Evolutionary conservation across 345 rosid genomes (phyloP).

Genomic region (Excoecaria cochinchinensis): DNA sequence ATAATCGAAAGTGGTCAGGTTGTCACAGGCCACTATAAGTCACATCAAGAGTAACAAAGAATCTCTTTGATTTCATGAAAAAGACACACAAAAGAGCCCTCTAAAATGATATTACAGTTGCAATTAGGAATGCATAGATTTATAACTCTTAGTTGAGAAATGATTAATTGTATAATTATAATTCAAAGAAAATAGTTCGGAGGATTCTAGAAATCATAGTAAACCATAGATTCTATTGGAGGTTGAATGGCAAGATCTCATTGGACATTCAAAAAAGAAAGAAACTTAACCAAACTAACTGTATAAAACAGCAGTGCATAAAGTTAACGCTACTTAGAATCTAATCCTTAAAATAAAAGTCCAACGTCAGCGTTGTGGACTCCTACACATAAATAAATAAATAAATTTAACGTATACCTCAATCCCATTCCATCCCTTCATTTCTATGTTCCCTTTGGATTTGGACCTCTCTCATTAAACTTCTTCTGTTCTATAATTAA

Average conservation of each 20-base stretch:
- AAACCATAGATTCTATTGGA: too few species aligned
- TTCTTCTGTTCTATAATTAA: not conserved
- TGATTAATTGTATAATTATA: too few species aligned
- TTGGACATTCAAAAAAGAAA: not conserved
- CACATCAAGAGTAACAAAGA: slow-evolving; percentile 15
- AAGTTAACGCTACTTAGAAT: slow-evolving; percentile 2
- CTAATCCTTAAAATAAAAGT: not conserved
- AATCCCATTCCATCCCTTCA: not conserved
- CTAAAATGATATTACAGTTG: too few species aligned
- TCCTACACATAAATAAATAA: not conserved
- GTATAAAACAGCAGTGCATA: not conserved
- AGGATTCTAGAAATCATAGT: too few species aligned
- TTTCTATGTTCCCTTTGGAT: not conserved
- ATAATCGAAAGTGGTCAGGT: slow-evolving; percentile 27
- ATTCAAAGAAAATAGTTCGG: too few species aligned
- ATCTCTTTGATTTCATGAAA: not conserved
- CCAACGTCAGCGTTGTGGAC: not conserved
- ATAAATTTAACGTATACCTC: not conserved
- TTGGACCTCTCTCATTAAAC: not conserved
- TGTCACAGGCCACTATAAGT: slow-evolving; percentile 23
- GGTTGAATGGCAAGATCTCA: not conserved
- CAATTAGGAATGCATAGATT: too few species aligned
- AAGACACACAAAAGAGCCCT: not conserved
- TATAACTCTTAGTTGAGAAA: too few species aligned
- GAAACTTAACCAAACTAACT: not conserved